Percentiles rank a stretch among this genome's conserved stretches.
Evolutionary conservation across 2,329 filamentous ascomycete genomes (phyloP).

Genomic region (Verticillium zaregamsianum): DNA sequence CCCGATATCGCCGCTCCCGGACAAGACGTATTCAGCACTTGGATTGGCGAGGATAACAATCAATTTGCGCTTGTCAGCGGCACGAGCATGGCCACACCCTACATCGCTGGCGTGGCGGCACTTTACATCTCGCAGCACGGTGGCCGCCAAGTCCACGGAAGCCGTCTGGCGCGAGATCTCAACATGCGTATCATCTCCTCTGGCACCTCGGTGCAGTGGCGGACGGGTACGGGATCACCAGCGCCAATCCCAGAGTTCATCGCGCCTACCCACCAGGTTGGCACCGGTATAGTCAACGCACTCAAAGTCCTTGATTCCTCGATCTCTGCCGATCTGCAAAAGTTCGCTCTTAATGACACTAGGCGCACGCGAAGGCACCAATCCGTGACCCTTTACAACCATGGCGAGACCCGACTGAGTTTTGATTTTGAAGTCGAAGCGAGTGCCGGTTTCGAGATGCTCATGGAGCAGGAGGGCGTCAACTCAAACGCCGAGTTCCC

Average conservation of each 20-base stretch:
- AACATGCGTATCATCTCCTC: constrained; percentile 26
- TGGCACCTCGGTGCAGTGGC: constrained; percentile 18
- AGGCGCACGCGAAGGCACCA: constrained; percentile 24
- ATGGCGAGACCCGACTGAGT: background rate
- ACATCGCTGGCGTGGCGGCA: constrained; percentile 37
- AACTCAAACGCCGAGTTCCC: constrained; percentile 1
- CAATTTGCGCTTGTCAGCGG: constrained; percentile 36
- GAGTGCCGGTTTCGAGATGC: constrained; percentile 16
- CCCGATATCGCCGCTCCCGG: constrained; percentile 39
- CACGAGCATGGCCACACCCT: constrained; percentile 45
- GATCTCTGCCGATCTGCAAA: constrained; percentile 26
- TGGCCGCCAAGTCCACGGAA: constrained; percentile 24
- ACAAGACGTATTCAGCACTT: constrained; percentile 36
- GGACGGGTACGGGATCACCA: background rate
- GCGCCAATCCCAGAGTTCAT: constrained; percentile 7
- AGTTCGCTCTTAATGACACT: constrained; percentile 37
- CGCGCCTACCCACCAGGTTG: constrained; percentile 33
- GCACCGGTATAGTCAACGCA: constrained; percentile 34
- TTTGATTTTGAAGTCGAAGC: constrained; percentile 9
- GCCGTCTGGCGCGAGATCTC: constrained; percentile 25
- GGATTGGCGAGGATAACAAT: constrained; percentile 13
- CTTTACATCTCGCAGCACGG: constrained; percentile 28
- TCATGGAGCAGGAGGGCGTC: constrained; percentile 6
- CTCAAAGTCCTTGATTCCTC: constrained; percentile 28
- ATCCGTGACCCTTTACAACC: background rate